Evolutionary conservation across 805 yeast genomes (phyloP).

Genomic region (Lipomyces chichibuensis): DNA sequence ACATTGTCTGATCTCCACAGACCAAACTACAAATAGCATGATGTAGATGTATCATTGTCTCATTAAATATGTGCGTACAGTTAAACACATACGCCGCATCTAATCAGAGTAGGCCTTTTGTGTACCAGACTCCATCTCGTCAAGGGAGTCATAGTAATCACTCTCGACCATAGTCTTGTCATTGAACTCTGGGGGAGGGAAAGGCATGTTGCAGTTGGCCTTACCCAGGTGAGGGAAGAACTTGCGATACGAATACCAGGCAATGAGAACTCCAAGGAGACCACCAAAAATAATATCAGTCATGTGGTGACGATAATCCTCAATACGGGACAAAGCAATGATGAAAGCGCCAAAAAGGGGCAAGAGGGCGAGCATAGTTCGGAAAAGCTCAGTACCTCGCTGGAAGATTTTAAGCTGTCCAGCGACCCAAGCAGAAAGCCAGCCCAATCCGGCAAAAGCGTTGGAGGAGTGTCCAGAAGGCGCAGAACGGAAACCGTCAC

Average conservation of each 20-base stretch:
- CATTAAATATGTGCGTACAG: background rate
- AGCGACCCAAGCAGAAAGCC: conserved; percentile 54
- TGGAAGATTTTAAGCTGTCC: conserved; percentile 54
- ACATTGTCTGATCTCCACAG: background rate
- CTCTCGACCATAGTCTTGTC: conserved; percentile 20
- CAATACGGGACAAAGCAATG: conserved; percentile 84
- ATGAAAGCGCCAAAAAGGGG: conserved; percentile 55
- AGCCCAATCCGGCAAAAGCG: conserved; percentile 56
- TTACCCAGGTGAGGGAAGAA: conserved; percentile 51
- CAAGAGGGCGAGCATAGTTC: conserved; percentile 39
- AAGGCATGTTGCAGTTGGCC: conserved; percentile 36
- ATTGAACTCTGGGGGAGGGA: conserved; percentile 30
- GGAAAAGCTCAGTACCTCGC: conserved; percentile 40
- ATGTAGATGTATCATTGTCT: background rate
- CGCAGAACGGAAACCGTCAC: conserved; percentile 60
- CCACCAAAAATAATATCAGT: conserved; percentile 82
- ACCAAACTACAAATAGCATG: background rate
- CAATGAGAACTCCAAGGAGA: conserved; percentile 63
- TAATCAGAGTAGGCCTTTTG: conserved; percentile 28
- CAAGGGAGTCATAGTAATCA: conserved; percentile 34
- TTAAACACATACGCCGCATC: background rate
- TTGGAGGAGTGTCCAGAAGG: conserved; percentile 66
- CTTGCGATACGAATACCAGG: conserved; percentile 60
- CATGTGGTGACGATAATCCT: conserved; percentile 93
- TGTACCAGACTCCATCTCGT: conserved; percentile 34